Conservation (phyloP, 2,329 filamentous ascomycete species). For the Xylariales sp. region DNA sequence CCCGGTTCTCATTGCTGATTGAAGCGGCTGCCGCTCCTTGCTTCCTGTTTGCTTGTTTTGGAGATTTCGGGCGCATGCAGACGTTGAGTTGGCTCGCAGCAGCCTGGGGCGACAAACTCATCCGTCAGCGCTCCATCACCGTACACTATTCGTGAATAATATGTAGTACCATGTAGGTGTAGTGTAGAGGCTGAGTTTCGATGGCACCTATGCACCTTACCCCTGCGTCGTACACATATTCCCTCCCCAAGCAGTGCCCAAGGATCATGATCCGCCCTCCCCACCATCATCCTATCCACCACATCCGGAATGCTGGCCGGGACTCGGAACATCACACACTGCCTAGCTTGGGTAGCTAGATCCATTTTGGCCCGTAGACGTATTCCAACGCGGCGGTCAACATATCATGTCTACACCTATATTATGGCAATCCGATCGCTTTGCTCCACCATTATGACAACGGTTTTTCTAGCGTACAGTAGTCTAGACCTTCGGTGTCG, state of each 20-base stretch:
- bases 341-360: slow-evolving; percentile 4
- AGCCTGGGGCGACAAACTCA: slow-evolving; percentile 12
- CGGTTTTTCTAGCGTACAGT: no score
- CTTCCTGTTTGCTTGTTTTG: slow-evolving; percentile 28
- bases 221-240: slow-evolving; percentile 28
- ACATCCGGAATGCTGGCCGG: slow-evolving; percentile 11
- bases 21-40: slow-evolving; percentile 19
- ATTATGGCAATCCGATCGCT: slow-evolving; percentile 6
- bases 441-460: slow-evolving; percentile 3
- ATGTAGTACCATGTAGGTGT: no score
- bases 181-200: slow-evolving; percentile 20
- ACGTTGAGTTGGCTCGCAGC: slow-evolving; percentile 35
- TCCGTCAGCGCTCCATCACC: no score
- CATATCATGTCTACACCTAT: slow-evolving; percentile 17
- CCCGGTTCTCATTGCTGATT: slow-evolving; percentile 30
- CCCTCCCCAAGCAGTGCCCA: no score
- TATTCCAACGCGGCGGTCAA: slow-evolving; percentile 28
- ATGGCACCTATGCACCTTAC: slow-evolving; percentile 27
- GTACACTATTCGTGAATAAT: no score
- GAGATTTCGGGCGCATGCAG: slow-evolving; percentile 23
- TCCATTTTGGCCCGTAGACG: neutral
- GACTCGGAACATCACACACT: slow-evolving; percentile 21
- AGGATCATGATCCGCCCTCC: slow-evolving; percentile 23
- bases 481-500: neutral
- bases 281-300: slow-evolving; percentile 19